A percentile compares a stretch with the other conserved stretches of the same genome.
phyloP scores from a whole-genome alignment of 345 rosid species.

The Sonneratia caseolaris region DNA sequence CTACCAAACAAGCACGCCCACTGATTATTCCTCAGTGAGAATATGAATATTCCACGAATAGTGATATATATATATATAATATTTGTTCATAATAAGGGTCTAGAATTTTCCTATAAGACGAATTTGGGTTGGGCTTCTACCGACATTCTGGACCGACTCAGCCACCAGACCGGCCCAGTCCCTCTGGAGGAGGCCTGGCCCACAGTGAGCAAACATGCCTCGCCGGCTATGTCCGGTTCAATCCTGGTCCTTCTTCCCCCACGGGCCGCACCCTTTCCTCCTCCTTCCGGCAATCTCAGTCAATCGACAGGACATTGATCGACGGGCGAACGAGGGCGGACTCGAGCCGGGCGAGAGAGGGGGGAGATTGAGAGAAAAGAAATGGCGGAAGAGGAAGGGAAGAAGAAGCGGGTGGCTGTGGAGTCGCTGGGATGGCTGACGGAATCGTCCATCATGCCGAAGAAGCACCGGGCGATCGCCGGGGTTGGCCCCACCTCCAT shows the following conservation, averaged over 20 bases:
- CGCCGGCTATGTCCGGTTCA: background rate
- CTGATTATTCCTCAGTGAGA: no score
- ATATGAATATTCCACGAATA: no score
- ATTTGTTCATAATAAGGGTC: no score
- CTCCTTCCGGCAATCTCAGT: background rate
- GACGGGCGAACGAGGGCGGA: background rate
- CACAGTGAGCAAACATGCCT: background rate
- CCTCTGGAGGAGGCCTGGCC: background rate
- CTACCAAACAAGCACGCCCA: no score
- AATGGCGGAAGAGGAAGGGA: conserved; percentile 12
- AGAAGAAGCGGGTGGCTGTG: conserved; percentile 52
- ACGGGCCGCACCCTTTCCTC: no score
- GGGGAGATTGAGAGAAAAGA: background rate
- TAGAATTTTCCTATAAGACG: no score
- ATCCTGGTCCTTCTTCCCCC: background rate
- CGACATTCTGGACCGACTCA: no score
- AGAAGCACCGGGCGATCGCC: conserved; percentile 72
- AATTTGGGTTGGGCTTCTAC: no score
- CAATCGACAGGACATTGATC: background rate
- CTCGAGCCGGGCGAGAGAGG: background rate
- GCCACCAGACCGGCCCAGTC: background rate
- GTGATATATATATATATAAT: no score
- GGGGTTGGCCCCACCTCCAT: conserved; percentile 88
- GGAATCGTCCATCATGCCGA: conserved; percentile 86
- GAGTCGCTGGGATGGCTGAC: conserved; percentile 96